Evolutionary conservation across 73 alveolate genomes (phyloP).

Genomic region (Paramecium primaurelia): DNA sequence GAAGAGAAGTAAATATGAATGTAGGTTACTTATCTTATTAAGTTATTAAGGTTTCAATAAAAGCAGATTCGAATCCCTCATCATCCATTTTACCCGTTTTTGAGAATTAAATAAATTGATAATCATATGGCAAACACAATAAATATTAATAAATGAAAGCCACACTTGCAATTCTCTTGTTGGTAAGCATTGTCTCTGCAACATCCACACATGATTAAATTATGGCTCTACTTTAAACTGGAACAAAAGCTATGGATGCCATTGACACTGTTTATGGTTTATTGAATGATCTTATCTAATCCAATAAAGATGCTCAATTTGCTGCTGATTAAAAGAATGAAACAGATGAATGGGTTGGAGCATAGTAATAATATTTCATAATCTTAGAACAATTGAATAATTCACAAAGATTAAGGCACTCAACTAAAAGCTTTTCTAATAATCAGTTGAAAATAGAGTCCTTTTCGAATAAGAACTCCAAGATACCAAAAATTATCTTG

Average conservation of each 20-base stretch:
- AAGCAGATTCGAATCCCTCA: slow-evolving; percentile 10
- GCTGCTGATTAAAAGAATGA: slow-evolving; percentile 44
- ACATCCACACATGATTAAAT: slow-evolving; percentile 33
- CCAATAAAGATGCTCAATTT: slow-evolving; percentile 15
- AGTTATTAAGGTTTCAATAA: slow-evolving; percentile 29
- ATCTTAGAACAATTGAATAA: background rate
- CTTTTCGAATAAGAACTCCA: background rate
- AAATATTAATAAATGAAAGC: slow-evolving; percentile 4
- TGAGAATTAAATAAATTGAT: background rate
- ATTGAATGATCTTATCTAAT: background rate
- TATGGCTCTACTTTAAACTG: slow-evolving; percentile 23
- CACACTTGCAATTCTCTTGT: background rate
- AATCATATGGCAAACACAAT: background rate
- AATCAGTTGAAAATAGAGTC: background rate
- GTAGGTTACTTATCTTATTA: background rate
- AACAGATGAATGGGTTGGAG: slow-evolving; percentile 51
- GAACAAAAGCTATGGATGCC: slow-evolving; percentile 31
- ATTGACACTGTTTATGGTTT: slow-evolving; percentile 1
- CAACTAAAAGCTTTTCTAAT: background rate
- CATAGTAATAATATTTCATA: background rate
- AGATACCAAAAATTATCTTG: slow-evolving; percentile 35
- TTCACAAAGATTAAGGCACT: slow-evolving; percentile 24
- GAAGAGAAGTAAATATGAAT: background rate
- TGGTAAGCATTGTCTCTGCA: slow-evolving; percentile 22
- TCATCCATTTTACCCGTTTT: slow-evolving; percentile 34